Evolutionary conservation across 2,329 filamentous ascomycete genomes (phyloP).

Genomic region (Dothistroma septosporum): DNA sequence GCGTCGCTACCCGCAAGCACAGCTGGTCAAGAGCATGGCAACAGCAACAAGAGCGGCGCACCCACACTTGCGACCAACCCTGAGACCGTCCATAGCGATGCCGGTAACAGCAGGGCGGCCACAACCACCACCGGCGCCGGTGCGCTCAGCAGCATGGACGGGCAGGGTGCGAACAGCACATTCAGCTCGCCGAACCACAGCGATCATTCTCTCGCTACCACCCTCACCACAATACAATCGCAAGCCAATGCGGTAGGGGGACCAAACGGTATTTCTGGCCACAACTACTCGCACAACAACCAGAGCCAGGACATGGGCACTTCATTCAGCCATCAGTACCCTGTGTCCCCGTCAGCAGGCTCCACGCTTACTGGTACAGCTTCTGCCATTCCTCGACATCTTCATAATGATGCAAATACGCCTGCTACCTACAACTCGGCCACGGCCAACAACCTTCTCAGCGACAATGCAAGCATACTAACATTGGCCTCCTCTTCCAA

Average conservation of each 20-base stretch:
- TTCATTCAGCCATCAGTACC: slow-evolving; percentile 58
- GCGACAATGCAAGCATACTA: slow-evolving; percentile 80
- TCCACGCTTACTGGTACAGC: slow-evolving; percentile 54
- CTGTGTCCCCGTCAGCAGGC: slow-evolving; percentile 42
- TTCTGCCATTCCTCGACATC: slow-evolving; percentile 67
- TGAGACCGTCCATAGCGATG: slow-evolving; percentile 69
- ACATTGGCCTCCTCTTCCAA: slow-evolving; percentile 81
- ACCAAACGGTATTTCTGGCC: slow-evolving; percentile 31
- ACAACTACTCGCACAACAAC: slow-evolving; percentile 34
- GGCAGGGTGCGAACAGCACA: slow-evolving; percentile 63
- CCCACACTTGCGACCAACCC: slow-evolving; percentile 80
- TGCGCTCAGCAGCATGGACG: slow-evolving; percentile 55
- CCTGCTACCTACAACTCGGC: slow-evolving; percentile 64
- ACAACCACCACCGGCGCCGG: slow-evolving; percentile 68
- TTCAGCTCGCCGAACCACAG: slow-evolving; percentile 81
- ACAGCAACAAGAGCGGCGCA: slow-evolving; percentile 68
- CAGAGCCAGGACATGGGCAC: slow-evolving; percentile 35
- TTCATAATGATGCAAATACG: slow-evolving; percentile 44
- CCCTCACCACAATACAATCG: slow-evolving; percentile 80
- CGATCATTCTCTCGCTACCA: slow-evolving; percentile 74
- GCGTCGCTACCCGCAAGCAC: slow-evolving; percentile 50
- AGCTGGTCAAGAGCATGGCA: slow-evolving; percentile 53
- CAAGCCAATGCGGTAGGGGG: slow-evolving; percentile 45
- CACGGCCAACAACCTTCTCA: slow-evolving; percentile 75
- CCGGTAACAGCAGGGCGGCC: slow-evolving; percentile 73